Evolutionary conservation across 75 land plant genomes (phyloP).

Genomic region (Adiantum capillusveneris): DNA sequence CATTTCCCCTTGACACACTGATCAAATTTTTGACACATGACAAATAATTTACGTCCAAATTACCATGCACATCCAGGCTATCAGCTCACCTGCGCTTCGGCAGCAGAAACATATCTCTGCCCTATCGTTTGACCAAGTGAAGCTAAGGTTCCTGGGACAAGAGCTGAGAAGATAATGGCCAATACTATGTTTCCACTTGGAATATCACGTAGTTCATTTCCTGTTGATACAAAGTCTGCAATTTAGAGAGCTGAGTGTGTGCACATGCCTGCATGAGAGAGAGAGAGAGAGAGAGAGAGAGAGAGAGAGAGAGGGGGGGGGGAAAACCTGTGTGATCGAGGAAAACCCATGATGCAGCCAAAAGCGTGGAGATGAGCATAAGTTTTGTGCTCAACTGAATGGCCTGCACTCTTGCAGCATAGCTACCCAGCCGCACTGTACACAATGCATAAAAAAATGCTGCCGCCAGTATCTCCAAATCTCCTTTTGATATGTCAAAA

Average conservation of each 20-base stretch:
- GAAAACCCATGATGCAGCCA: slow-evolving; percentile 11
- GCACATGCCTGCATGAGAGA: too few relatives aligned
- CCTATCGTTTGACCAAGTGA: slow-evolving; percentile 18
- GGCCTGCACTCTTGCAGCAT: slow-evolving; percentile 10
- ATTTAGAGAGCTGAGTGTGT: too few relatives aligned
- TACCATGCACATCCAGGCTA: background rate
- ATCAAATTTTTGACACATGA: background rate
- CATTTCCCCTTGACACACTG: too few relatives aligned
- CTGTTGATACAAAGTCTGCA: too few relatives aligned
- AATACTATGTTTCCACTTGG: background rate
- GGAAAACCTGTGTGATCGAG: slow-evolving; percentile 3
- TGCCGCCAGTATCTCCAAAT: slow-evolving; percentile 16
- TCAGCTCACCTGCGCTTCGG: slow-evolving; percentile 23
- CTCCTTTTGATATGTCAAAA: background rate
- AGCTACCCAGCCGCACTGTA: slow-evolving; percentile 17
- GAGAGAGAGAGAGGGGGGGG: background rate
- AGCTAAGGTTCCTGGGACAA: slow-evolving; percentile 24
- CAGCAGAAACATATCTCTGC: slow-evolving; percentile 16
- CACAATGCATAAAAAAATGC: slow-evolving; percentile 19
- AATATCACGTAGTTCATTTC: too few relatives aligned
- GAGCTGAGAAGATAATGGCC: slow-evolving; percentile 13
- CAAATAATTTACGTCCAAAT: background rate
- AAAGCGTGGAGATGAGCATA: slow-evolving; percentile 11
- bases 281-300: too few relatives aligned
- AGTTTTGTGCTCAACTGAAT: slow-evolving; percentile 13